These are phyloP conservation scores for Plenodomus biglobosus DNA, from an alignment of 2,329 filamentous ascomycete species.

Conservation along the genomic window DNA sequence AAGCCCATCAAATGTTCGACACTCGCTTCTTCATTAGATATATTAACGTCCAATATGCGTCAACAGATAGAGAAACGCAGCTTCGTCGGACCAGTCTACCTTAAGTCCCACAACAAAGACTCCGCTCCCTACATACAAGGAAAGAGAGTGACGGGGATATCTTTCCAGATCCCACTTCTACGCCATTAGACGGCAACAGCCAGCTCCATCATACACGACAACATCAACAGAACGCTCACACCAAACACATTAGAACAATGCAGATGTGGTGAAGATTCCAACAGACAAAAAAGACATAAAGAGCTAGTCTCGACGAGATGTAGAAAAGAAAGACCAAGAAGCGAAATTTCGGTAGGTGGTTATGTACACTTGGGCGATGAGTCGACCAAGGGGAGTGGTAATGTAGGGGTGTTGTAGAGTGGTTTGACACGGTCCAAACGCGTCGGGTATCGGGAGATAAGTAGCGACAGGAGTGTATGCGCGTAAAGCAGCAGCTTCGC, in stretches of 20 bases:
- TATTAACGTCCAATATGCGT: slow-evolving; percentile 7
- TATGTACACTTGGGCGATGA: slow-evolving; percentile 3
- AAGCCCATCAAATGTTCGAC: not conserved
- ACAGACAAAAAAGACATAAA: not conserved
- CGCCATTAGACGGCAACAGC: not conserved
- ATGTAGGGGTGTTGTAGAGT: not conserved
- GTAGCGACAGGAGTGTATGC: slow-evolving; percentile 29
- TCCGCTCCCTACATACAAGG: not conserved
- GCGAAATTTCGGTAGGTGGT: slow-evolving; percentile 1
- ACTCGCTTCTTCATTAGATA: slow-evolving; percentile 8
- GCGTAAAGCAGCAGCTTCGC: not conserved
- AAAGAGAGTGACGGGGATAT: not conserved
- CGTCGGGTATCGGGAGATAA: slow-evolving; percentile 38
- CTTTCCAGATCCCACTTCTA: not conserved
- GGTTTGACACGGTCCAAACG: not conserved
- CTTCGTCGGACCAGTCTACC: not conserved
- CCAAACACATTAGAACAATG: not conserved
- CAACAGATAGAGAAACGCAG: not conserved
- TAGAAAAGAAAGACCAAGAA: not conserved
- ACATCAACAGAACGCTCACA: not conserved
- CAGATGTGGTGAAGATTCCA: not conserved
- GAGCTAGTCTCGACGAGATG: not conserved
- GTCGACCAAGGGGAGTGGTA: slow-evolving; percentile 8
- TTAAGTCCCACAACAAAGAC: too few relatives aligned
- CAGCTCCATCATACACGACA: not conserved